phyloP scores from a whole-genome alignment of 495 filamentous ascomycete genomes.

The Lasiosphaeria ovina region DNA sequence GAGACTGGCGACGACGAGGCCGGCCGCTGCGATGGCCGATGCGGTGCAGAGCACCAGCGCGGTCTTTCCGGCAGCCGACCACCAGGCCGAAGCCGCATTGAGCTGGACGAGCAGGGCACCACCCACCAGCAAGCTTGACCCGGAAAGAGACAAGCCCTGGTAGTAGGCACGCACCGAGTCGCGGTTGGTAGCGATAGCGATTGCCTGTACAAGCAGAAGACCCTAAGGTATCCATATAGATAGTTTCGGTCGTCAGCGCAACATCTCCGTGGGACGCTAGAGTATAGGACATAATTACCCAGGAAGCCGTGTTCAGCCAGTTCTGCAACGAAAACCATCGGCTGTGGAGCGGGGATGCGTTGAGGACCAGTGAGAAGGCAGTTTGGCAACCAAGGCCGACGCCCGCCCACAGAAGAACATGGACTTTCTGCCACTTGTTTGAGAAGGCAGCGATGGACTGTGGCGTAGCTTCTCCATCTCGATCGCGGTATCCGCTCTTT shows the following conservation, averaged over 20 bases:
- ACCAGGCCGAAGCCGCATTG: constrained; percentile 14
- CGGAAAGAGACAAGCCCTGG: constrained; percentile 37
- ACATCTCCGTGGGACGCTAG: constrained; percentile 6
- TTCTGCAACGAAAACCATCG: constrained; percentile 28
- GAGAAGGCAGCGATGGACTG: constrained; percentile 50
- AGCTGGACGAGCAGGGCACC: constrained; percentile 34
- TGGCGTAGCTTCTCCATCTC: constrained; percentile 56
- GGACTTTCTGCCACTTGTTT: constrained; percentile 40
- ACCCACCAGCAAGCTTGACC: constrained; percentile 35
- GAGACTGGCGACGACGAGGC: constrained; percentile 34
- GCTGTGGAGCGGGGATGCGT: constrained; percentile 16
- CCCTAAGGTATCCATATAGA: constrained; percentile 18
- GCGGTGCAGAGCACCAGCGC: constrained; percentile 28
- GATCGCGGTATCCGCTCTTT: constrained; percentile 48
- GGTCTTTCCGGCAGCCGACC: not conserved
- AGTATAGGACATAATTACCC: constrained; percentile 33
- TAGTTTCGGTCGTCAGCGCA: constrained; percentile 9
- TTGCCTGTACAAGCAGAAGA: constrained; percentile 42
- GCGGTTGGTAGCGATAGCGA: constrained; percentile 35
- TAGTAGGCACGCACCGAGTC: constrained; percentile 41
- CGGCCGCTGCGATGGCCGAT: constrained; percentile 31
- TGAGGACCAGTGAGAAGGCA: constrained; percentile 36
- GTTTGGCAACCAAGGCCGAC: constrained; percentile 44
- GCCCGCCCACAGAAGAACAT: constrained; percentile 40
- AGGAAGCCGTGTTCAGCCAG: constrained; percentile 42